Evolutionary conservation across 2,329 filamentous ascomycete species (phyloP), one percentile per base, ranked within the genome.

Genomic region (Alternaria hordeiaustralica): DNA sequence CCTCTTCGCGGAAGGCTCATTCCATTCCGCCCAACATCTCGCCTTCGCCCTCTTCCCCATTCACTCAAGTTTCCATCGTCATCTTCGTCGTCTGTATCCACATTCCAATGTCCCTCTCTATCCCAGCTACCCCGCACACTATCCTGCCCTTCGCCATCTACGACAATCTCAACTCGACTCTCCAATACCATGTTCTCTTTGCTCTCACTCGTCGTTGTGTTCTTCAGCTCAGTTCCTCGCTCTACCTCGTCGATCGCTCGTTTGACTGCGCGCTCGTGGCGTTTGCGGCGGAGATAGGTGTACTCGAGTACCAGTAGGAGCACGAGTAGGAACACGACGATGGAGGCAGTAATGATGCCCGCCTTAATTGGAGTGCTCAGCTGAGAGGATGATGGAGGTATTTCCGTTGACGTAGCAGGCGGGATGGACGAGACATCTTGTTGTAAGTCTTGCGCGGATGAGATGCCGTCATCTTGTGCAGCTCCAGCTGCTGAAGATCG

Each of bases 151-250:
- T 56, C 68, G 3, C 63, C 65, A 5, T 68, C 71, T 18, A 74
- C 64, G 11, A 74, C 36, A 58, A 78, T 71, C 45, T 70, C 69
- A 12, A 71, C 67, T 26, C 72, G 58, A 46, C 70, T 74, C 47
- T 76, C 74, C 41, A 75, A 36, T 3, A 74, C 71, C 57, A 72
- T 63, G 30, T 69, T 70, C 36, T 78, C 74, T 36, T 70, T 65
- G 36, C 61, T 71, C 36, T 62, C 66, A 26, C 50, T 43, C 12
- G 6, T 20, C 15, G 36, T 58, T 2, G 3, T 45, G 10, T 47
- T 58, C 20, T 58, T 25, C 47, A 63, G 45, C 41, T 70, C 56
- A 28, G 36, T 43, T 18, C 21, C 65, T 2, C 61, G 57, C 30
- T 75, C 72, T 0, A 73, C 68, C 56, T 75, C 73, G 13, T 72